These are phyloP conservation scores for Xylaria venustula DNA, from an alignment of 495 filamentous ascomycete species.

Conservation along the genomic window DNA sequence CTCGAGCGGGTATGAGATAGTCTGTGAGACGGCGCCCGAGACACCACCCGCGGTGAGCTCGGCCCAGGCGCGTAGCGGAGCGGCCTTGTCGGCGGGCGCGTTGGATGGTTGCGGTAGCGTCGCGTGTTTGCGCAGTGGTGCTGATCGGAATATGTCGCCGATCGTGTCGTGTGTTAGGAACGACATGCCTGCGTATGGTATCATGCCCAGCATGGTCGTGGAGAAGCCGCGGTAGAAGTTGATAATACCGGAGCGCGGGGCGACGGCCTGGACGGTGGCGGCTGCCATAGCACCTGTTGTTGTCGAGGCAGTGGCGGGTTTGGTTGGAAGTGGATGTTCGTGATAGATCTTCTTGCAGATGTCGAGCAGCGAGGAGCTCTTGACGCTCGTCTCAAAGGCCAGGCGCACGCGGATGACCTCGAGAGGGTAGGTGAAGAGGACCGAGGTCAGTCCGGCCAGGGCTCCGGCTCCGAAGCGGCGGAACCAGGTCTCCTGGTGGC, in stretches of 20 bases:
- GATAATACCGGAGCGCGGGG: constrained; percentile 64
- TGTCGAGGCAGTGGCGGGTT: no score
- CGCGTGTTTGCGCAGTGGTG: constrained; percentile 65
- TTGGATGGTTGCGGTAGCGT: constrained; percentile 47
- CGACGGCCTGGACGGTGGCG: constrained; percentile 35
- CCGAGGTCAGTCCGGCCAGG: constrained; percentile 81
- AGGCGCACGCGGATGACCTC: constrained; percentile 90
- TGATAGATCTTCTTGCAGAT: constrained; percentile 84
- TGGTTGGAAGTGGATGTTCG: constrained; percentile 54
- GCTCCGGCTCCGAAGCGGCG: constrained; percentile 77
- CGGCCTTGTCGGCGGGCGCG: constrained; percentile 55
- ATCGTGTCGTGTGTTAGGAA: constrained; percentile 92
- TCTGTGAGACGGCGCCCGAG: constrained; percentile 86
- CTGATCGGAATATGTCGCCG: constrained; percentile 74
- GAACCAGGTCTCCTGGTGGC: constrained; percentile 72
- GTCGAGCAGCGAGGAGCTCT: constrained; percentile 60
- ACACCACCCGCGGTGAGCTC: constrained; percentile 80
- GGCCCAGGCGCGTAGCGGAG: constrained; percentile 72
- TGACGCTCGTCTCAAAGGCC: constrained; percentile 83
- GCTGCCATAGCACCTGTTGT: no score
- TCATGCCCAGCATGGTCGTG: constrained; percentile 86
- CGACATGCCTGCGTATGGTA: constrained; percentile 95
- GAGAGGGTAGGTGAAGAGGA: constrained; percentile 93
- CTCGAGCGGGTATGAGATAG: constrained; percentile 88
- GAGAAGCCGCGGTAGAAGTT: constrained; percentile 97